Base-by-base conservation (phyloP, 495 filamentous ascomycete species). In the Lasiosphaeria miniovina region DNA sequence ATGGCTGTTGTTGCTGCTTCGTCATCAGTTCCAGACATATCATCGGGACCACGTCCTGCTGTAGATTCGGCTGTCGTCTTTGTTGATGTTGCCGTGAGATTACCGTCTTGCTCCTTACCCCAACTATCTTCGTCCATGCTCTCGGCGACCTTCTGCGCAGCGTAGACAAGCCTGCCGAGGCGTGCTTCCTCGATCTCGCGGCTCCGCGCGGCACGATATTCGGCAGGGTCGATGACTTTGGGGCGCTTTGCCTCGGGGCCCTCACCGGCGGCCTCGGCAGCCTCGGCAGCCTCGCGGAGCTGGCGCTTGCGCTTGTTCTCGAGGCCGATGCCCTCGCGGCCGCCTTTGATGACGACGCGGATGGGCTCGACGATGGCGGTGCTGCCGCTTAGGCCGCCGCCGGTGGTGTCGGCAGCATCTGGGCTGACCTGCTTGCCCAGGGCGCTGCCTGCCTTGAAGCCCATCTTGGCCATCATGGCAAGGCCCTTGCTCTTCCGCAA, bases 401-500 rank as follows among this genome's bases (percentile, higher is more conserved):
- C 4, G 9, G 14, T 33, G 24, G 38, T 48, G 17, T 32, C n/a
- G 15, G 24, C 7, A 15, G 31, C 6, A 15, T 35, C 32, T 15
- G 48, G 10, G 7, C 31, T 51, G 24, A 6, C 14, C 7, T 31
- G 15, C 11, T 34, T 61, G 64, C 86, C 88, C 1, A 94, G 91
- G 4, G 96, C 79, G 0, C 83, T 80, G 53, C 84, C 84, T 12
- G 88, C 12, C 61, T 84, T 88, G 74, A 93, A 98, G 6, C 94
- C 94, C 77, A 98, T 88, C 72, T 88, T 91, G n/a, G 90, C 86
- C 93, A 98, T 94, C 91, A 98, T 96, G 58, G 89, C 80, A 57
- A 92, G 85, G 3, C 94, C 94, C 71, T 97, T 98, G 74, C 82
- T 88, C 54, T 79, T 58, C 4, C 60, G 24, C 24, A 24, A 56